Evolutionary conservation across 768 basidiomycete species (phyloP).

Genomic region (Hericium coralloides): DNA sequence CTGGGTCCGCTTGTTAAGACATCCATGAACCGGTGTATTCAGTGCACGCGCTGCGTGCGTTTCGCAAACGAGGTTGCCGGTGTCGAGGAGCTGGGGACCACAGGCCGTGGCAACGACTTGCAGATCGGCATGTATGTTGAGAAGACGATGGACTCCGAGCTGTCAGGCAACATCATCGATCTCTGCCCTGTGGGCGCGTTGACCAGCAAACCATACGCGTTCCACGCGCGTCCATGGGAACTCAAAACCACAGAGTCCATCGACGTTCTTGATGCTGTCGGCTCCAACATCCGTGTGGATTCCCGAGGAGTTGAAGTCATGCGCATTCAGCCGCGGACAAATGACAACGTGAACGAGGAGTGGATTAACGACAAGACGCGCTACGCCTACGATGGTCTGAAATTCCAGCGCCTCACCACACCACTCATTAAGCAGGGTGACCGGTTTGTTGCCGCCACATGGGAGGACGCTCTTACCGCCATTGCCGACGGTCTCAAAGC

Average conservation of each 20-base stretch:
- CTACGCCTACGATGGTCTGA: conserved; percentile 91
- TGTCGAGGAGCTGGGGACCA: conserved; percentile 94
- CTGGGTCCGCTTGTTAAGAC: conserved; percentile 98
- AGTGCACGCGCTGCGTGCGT: conserved; percentile 97
- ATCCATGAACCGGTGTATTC: conserved; percentile 97
- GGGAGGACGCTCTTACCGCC: conserved; percentile 81
- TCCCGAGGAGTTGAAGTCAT: conserved; percentile 94
- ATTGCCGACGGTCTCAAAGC: conserved; percentile 69
- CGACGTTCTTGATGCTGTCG: conserved; percentile 92
- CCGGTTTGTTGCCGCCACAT: conserved; percentile 81
- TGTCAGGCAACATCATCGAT: conserved; percentile 95
- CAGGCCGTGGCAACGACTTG: conserved; percentile 95
- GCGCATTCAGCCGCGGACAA: conserved; percentile 92
- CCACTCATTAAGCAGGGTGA: conserved; percentile 90
- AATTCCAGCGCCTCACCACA: conserved; percentile 89
- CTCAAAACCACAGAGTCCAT: conserved; percentile 96
- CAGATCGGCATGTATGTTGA: conserved; percentile 98
- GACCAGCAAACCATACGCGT: conserved; percentile 97
- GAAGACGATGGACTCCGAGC: conserved; percentile 94
- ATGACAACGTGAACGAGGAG: conserved; percentile 98
- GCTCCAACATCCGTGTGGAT: conserved; percentile 94
- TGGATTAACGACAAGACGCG: conserved; percentile 99
- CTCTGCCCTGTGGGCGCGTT: conserved; percentile 97
- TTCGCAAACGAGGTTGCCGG: conserved; percentile 99
- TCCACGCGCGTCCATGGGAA: conserved; percentile 97